Base-by-base conservation (phyloP, 345 rosid genomes). In the Cardamine occulta region DNA sequence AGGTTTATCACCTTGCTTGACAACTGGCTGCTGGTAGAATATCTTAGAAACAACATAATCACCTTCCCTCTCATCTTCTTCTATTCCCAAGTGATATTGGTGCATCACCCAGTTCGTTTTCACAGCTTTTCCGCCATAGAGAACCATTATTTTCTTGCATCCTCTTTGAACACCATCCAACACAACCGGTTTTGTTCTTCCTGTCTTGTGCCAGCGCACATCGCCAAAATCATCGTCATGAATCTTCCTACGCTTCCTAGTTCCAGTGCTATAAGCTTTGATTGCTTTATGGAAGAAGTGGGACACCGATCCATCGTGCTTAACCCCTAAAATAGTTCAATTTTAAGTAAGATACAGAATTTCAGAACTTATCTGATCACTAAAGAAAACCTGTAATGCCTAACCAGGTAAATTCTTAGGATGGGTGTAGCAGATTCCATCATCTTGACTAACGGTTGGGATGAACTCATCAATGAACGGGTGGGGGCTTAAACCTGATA, bases 101-200 rank as follows among this genome's bases (percentile, higher is more conserved):
- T 92, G 99, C 99, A 95, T 95, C 73, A 88, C 93, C 99, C 97
- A 92, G 66, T 90, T 92, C 6, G 99, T 87, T 81, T 92, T 95
- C 67, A 86, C 93, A 10, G 92, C 60, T 78, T 89, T 95, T 11
- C 90, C 96, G 53, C 96, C 97, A 66, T 95, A 92, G 26, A 92
- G 97, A 74, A 95, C 97, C 99, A 95, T 95, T 40, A 90, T 87
- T 56, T 95, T 95, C 83, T 95, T 95, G 76, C 94, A 90, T 2
- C 97, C 99, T 82, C 72, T 85, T 39, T 85, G 97, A 77, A 84
- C 74, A 51, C 99, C 97, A 73, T 92, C 93, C 72, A 89, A 53
- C 32, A 83, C 79, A 53, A 92, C 93, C 4, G 96, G 89, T 75
- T 90, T 95, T 18, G 97, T 95, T 81, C 72, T 85, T 51, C 99